These are phyloP conservation scores for Corymbia calophylla DNA, from an alignment of 441 rosid species.

Conservation along the genomic window DNA sequence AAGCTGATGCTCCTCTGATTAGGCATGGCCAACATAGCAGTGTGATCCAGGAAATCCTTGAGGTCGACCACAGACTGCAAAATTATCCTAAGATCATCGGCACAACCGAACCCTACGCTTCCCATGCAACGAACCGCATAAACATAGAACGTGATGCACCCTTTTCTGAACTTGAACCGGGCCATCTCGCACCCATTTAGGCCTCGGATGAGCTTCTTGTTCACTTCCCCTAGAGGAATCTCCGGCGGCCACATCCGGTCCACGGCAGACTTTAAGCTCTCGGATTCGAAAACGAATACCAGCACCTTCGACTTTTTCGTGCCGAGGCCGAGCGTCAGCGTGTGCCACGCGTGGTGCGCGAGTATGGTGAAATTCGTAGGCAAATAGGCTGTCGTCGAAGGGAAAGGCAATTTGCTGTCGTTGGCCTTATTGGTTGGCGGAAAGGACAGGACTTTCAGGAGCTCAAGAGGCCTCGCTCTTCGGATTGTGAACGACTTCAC, in stretches of 20 bases:
- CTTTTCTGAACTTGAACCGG: conserved; percentile 89
- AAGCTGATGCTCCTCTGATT: conserved; percentile 72
- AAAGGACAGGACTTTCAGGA: conserved; percentile 69
- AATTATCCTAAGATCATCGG: conserved; percentile 66
- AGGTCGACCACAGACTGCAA: conserved; percentile 80
- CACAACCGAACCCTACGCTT: conserved; percentile 46
- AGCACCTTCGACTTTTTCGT: conserved; percentile 76
- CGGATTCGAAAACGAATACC: conserved; percentile 77
- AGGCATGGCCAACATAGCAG: conserved; percentile 91
- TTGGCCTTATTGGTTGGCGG: conserved; percentile 21
- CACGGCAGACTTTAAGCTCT: conserved; percentile 41
- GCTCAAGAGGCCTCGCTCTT: conserved; percentile 67
- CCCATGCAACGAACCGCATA: conserved; percentile 72
- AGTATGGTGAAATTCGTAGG: conserved; percentile 92
- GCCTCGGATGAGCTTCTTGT: conserved; percentile 72
- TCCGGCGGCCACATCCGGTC: conserved; percentile 76
- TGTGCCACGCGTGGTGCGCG: conserved; percentile 97
- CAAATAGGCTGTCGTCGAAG: conserved; percentile 72
- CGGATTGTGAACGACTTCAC: conserved; percentile 96
- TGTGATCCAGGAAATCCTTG: conserved; percentile 94
- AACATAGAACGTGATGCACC: conserved; percentile 83
- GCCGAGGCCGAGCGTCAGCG: conserved; percentile 80
- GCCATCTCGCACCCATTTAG: conserved; percentile 73
- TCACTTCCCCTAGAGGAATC: conserved; percentile 82
- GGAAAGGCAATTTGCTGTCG: conserved; percentile 35